phyloP scores from a whole-genome alignment of 2,329 filamentous ascomycete genomes.

The Colletotrichum sp. region DNA sequence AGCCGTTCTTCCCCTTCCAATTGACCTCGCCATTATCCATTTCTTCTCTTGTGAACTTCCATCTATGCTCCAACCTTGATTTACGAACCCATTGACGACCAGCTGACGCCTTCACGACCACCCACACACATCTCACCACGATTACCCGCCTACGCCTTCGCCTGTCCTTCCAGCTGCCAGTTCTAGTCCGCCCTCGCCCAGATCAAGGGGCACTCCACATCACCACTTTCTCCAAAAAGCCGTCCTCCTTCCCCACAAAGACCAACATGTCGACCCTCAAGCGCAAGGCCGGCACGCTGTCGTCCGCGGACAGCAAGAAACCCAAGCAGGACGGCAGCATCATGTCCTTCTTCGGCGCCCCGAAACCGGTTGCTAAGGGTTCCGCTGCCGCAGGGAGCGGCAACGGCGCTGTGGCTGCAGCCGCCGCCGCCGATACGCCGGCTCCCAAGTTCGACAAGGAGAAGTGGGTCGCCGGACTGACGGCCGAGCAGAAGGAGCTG shows the following conservation, averaged over 20 bases:
- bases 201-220: not conserved
- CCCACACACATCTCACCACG: not conserved
- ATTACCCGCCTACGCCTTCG: not conserved
- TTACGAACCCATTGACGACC: not conserved
- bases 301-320: constrained; percentile 67
- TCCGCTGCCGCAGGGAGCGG: constrained; percentile 3
- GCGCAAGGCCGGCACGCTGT: constrained; percentile 63
- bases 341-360: constrained; percentile 84
- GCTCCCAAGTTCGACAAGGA: constrained; percentile 79
- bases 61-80: not conserved
- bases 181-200: not conserved
- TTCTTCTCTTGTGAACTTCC: not conserved
- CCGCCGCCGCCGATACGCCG: constrained; percentile 32
- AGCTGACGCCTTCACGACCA: not conserved
- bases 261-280: constrained; percentile 63
- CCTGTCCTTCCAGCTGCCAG: not conserved
- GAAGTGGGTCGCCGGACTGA: constrained; percentile 85
- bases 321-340: constrained; percentile 79
- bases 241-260: not conserved
- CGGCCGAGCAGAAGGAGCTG: constrained; percentile 79
- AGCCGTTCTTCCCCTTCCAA: not conserved
- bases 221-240: not conserved
- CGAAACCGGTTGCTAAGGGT: constrained; percentile 53
- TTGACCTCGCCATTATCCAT: not conserved
- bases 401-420: not conserved